These are phyloP conservation scores for Gyrodon lividus DNA, from an alignment of 768 basidiomycete species.

Conservation along the genomic window DNA sequence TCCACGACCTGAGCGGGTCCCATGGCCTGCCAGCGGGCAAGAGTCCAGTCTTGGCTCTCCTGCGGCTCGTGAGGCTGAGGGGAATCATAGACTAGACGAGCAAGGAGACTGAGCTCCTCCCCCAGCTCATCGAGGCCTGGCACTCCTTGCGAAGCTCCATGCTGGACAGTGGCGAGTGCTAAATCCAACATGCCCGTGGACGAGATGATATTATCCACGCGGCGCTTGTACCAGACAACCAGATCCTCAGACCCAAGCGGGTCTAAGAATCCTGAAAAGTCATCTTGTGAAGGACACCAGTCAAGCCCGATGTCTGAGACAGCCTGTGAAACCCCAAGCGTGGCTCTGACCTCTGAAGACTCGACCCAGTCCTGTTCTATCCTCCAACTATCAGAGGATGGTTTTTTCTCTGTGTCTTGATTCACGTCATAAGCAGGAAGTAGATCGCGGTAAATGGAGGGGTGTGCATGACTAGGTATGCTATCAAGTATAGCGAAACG, in stretches of 20 bases:
- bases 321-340: conserved; percentile 34
- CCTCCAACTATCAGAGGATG: conserved; percentile 46
- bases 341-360: conserved; percentile 39
- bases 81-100: conserved; percentile 83
- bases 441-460: conserved; percentile 57
- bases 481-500: conserved; percentile 69
- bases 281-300: conserved; percentile 9
- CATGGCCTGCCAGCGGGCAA: conserved; percentile 71
- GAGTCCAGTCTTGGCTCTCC: conserved; percentile 66
- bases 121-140: conserved; percentile 80
- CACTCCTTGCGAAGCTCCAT: conserved; percentile 80
- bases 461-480: conserved; percentile 72
- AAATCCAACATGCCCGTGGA: conserved; percentile 75
- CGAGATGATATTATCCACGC: conserved; percentile 60
- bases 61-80: conserved; percentile 43
- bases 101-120: conserved; percentile 87
- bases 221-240: conserved; percentile 70
- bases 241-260: conserved; percentile 38
- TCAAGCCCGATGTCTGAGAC: conserved; percentile 10
- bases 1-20: conserved; percentile 60
- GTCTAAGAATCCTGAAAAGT: conserved; percentile 7
- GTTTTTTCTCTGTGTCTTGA: conserved; percentile 42
- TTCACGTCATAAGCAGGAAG: conserved; percentile 60
- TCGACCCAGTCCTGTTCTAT: conserved; percentile 60
- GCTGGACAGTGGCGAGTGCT: conserved; percentile 78